phyloP scores from a whole-genome alignment of 2,329 filamentous ascomycete species.

The Neurospora crassa region DNA sequence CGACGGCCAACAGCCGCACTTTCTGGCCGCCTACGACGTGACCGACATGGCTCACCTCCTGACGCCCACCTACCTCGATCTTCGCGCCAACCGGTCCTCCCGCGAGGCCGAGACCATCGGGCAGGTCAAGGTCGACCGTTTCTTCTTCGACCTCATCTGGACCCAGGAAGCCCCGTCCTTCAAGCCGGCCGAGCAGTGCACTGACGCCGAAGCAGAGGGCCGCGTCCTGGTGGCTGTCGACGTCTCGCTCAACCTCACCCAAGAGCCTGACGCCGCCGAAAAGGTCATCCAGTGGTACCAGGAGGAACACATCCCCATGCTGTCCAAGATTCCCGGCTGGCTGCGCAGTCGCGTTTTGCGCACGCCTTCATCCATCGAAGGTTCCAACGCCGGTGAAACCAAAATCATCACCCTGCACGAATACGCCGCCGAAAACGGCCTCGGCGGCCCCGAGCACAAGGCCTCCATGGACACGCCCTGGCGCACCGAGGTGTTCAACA shows the following conservation, averaged over 20 bases:
- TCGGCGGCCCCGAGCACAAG: constrained; percentile 54
- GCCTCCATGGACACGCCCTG: constrained; percentile 54
- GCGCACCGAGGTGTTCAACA: constrained; percentile 46
- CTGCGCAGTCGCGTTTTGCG: constrained; percentile 61
- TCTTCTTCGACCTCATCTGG: constrained; percentile 59
- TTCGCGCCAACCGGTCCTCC: constrained; percentile 48
- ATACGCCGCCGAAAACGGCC: constrained; percentile 55
- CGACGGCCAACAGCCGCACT: constrained; percentile 55
- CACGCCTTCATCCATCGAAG: constrained; percentile 51
- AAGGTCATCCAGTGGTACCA: constrained; percentile 59
- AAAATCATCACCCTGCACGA: constrained; percentile 64
- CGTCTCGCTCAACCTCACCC: constrained; percentile 39
- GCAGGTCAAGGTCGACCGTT: constrained; percentile 55
- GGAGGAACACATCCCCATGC: constrained; percentile 63
- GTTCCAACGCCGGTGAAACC: constrained; percentile 27
- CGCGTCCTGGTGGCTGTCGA: constrained; percentile 54
- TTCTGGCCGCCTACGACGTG: constrained; percentile 75
- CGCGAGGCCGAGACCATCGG: constrained; percentile 45
- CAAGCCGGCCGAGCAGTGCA: constrained; percentile 47
- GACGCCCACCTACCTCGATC: constrained; percentile 57
- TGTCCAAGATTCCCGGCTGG: constrained; percentile 72
- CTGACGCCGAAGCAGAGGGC: constrained; percentile 48
- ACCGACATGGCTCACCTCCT: constrained; percentile 62
- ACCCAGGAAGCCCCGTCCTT: constrained; percentile 48
- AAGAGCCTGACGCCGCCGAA: constrained; percentile 36